Base-by-base conservation (phyloP, 257 asterid genomes). In the Sherardia arvensis region DNA sequence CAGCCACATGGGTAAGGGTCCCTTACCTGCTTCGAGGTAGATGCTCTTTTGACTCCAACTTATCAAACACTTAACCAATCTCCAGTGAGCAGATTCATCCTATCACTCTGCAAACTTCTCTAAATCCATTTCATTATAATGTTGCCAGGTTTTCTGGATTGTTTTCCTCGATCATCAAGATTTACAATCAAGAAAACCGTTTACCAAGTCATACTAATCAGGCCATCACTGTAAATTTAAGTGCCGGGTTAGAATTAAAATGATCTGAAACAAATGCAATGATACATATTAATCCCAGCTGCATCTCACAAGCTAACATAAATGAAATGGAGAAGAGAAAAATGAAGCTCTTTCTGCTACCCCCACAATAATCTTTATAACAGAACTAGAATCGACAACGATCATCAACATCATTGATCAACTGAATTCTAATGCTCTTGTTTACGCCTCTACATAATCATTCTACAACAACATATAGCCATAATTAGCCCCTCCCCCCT, bases 1-100 rank as follows among this genome's bases (percentile, higher is more conserved):
- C 68, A 49, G 48, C 51, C 73, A 69, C 73, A 69, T 38, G 62
- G 73, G 63, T 26, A 25, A 51, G 17, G 21, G 68, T 20, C 51
- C 73, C 62, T 43, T n/a, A 43, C 61, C 20, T 29, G 8, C 47
- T 3, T 30, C 30, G 54, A 48, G 65, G 61, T 9, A 69, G 64
- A 69, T 62, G 73, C 68, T 29, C 63, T 49, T 32, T 57, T 43
- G 51, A 43, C 51, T 40, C 49, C 49, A 40, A 15, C n/a, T 15
- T 3, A 40, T 40, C n/a, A 1, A n/a, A 11, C 47, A 38, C 47
- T 38, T 2, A 34, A 34, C 40, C 40, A 34, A 34, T 34, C 2
- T 36, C 43, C 43, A 36, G 14, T 36, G 43, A 36, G 43, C 43
- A 36, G 43, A 36, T 36, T 36, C 43, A 36, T 40, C 47, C n/a